Evolutionary conservation across 371 early-diverging fungal genomes (phyloP).

Genomic region (Mucor circinelloides): DNA sequence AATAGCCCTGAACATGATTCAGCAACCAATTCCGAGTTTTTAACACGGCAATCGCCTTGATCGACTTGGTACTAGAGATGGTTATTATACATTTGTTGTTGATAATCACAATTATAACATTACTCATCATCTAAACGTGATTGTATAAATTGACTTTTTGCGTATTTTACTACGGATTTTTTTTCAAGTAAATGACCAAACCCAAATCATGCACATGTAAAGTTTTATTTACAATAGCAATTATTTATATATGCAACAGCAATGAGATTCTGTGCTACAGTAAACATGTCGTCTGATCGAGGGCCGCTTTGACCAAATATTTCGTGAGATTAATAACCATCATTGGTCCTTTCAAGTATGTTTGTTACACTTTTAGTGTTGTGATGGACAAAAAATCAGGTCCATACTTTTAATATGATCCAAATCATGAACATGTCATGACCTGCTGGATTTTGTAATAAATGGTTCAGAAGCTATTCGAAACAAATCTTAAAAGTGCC

Average conservation of each 20-base stretch:
- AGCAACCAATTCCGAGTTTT: background rate
- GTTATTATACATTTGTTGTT: too few species aligned
- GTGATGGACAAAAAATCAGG: background rate
- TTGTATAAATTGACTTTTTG: background rate
- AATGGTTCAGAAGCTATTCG: background rate
- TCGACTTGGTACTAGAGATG: background rate
- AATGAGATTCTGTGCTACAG: background rate
- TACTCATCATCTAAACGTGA: background rate
- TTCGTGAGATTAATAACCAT: background rate
- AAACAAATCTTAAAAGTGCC: background rate
- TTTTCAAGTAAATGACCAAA: background rate
- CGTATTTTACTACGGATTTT: background rate
- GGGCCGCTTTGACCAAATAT: background rate
- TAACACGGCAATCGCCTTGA: background rate
- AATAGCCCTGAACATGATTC: background rate
- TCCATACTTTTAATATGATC: background rate
- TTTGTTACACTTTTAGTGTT: background rate
- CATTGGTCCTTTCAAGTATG: background rate
- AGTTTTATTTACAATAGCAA: background rate
- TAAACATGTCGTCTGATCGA: background rate
- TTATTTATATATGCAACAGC: background rate
- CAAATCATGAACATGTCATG: background rate
- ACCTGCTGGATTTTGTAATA: background rate
- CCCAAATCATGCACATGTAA: background rate
- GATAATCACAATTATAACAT: background rate